Base-by-base conservation (phyloP, 106 monocot genomes). In the Allium fistulosum region DNA sequence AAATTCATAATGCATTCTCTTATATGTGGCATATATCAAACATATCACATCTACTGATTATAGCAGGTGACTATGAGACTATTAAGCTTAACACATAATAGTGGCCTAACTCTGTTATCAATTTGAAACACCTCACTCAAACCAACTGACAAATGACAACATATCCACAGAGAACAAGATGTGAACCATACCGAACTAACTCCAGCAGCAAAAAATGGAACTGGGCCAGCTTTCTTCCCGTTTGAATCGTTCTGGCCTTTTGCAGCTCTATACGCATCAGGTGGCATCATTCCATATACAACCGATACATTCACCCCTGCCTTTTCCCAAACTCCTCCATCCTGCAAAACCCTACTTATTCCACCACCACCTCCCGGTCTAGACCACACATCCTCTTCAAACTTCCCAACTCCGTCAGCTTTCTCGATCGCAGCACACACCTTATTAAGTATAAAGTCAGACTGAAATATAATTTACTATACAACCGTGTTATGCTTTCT, bases 231-330 rank as follows among this genome's bases (percentile, higher is more conserved):
- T 59, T 93, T 92, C 68, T 68, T 45, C 17, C 50, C 66, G 15
- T 66, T 75, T 8, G 65, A 56, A 51, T 65, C 77, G 8, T 67
- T 74, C 10, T 48, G 62, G 28, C 88, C 92, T 71, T 87, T 92
- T 63, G 99, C 99, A 0, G 99, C 99, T 27, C 93, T 69, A 67
- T 99, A 99, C 1, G 99, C 99, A 26, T 99, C 99, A 11, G 99
- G 99, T 0, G 99, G 99, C 93, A 99, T 99, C 57, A 87, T 74
- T n/a, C 99, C 99, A 51, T 99, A 99, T 9, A 99, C 99, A 18
- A 99, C 99, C 6, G 93, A 93, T 46, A 99, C 99, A 68, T 99
- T 99, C n/a, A 99, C 93, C 60, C 92, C 99, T 0, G 99, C 99
- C 81, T 99, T 93, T 89, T 99, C 93, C 70, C 81, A 99, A 27